A percentile compares a stretch with the other conserved stretches of the same genome.
Conservation (phyloP, 2,329 filamentous ascomycete species). For the Aspergillus sp. region DNA sequence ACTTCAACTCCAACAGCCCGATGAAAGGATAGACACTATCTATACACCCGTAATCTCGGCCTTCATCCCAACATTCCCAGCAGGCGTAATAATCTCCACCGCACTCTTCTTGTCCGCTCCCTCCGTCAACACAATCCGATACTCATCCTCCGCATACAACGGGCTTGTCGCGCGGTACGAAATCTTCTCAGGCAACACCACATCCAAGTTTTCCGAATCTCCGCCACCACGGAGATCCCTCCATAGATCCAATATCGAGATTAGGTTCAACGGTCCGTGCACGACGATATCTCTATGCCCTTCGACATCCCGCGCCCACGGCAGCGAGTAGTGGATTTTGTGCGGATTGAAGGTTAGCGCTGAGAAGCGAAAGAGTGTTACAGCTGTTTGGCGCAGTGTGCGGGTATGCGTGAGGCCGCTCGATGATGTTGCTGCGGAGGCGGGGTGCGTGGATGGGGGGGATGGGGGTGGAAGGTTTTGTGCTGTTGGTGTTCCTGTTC, state of each 20-base stretch:
- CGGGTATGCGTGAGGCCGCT: constrained; percentile 29
- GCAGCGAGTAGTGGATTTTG: constrained; percentile 46
- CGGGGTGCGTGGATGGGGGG: constrained; percentile 3
- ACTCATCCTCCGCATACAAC: constrained; percentile 50
- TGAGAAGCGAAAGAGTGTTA: constrained; percentile 46
- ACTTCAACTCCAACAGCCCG: too few species aligned
- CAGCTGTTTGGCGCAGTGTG: constrained; percentile 37
- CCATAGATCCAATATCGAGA: constrained; percentile 46
- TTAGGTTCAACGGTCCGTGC: constrained; percentile 45
- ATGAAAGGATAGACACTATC: too few species aligned
- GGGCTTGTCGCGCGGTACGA: constrained; percentile 51
- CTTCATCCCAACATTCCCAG: constrained; percentile 38
- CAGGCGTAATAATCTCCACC: constrained; percentile 36
- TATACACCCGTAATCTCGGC: constrained; percentile 30
- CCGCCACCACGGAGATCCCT: constrained; percentile 33
- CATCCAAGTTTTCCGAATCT: constrained; percentile 12
- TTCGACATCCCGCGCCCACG: constrained; percentile 45
- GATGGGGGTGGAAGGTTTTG: constrained; percentile 4
- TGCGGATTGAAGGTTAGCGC: constrained; percentile 47
- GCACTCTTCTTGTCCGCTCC: constrained; percentile 28
- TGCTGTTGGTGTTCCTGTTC: constrained; percentile 4
- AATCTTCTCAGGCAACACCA: constrained; percentile 42
- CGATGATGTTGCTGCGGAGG: constrained; percentile 21
- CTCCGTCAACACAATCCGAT: constrained; percentile 44
- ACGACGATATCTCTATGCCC: constrained; percentile 45